Evolutionary conservation across 495 filamentous ascomycete genomes (phyloP).

Genomic region (Penicillium antarcticum): DNA sequence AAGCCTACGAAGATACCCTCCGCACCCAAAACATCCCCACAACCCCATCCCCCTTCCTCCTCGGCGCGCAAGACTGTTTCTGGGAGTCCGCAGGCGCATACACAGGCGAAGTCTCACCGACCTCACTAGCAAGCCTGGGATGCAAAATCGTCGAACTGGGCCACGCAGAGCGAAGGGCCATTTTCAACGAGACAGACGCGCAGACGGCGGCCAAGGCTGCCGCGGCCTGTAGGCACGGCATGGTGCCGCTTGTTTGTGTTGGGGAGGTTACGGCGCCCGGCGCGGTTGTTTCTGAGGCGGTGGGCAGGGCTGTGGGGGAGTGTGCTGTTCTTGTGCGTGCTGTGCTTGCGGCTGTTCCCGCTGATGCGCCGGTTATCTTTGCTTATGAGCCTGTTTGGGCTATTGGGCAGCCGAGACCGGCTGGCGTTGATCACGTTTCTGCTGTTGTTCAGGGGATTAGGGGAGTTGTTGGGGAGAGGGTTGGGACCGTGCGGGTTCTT

Average conservation of each 20-base stretch:
- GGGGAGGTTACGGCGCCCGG: constrained; percentile 59
- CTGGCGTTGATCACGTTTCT: constrained; percentile 66
- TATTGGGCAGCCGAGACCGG: constrained; percentile 73
- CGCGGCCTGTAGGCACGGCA: constrained; percentile 60
- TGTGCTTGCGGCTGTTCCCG: constrained; percentile 55
- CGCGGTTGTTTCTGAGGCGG: constrained; percentile 46
- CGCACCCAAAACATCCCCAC: constrained; percentile 12
- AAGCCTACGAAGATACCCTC: constrained; percentile 31
- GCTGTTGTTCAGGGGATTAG: constrained; percentile 64
- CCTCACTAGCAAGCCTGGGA: constrained; percentile 60
- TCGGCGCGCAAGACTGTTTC: constrained; percentile 76
- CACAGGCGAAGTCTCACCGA: constrained; percentile 75
- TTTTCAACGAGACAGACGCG: constrained; percentile 70
- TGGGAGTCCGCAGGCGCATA: constrained; percentile 59
- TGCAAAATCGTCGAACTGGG: constrained; percentile 71
- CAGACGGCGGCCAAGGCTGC: constrained; percentile 62
- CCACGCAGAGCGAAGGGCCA: constrained; percentile 68
- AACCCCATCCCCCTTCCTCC: constrained; percentile 44
- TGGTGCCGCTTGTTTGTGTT: constrained; percentile 78
- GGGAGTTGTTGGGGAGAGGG: constrained; percentile 34
- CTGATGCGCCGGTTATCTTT: constrained; percentile 65
- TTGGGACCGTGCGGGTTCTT: constrained; percentile 59
- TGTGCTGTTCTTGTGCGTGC: constrained; percentile 60
- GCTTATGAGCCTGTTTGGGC: constrained; percentile 92
- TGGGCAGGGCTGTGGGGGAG: constrained; percentile 59